A percentile compares a stretch with the other conserved stretches of the same genome.
phyloP scores from a whole-genome alignment of 2,329 filamentous ascomycete species.

The Ascocoryne sarcoides region DNA sequence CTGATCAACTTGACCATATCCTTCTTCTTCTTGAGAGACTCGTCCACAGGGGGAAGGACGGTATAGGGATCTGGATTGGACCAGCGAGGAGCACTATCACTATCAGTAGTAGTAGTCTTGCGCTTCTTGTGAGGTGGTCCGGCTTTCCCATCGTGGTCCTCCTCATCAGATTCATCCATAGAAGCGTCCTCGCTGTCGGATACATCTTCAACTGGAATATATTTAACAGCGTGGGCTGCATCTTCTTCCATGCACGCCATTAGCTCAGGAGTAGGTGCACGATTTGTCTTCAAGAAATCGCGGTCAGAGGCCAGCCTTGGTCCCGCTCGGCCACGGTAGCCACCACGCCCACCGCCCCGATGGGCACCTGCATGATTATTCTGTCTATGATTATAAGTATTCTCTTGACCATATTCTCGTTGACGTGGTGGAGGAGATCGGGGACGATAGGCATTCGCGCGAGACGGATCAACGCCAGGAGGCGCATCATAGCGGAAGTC shows the following conservation, averaged over 20 bases:
- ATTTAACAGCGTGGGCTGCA: constrained; percentile 35
- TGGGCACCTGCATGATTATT: constrained; percentile 5
- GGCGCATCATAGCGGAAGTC: constrained; percentile 27
- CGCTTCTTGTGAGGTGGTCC: constrained; percentile 32
- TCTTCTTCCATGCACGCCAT: constrained; percentile 29
- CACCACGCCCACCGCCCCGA: constrained; percentile 16
- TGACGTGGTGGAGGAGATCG: constrained; percentile 17
- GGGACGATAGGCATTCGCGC: constrained; percentile 17
- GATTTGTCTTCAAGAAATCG: constrained; percentile 28
- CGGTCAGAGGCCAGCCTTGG: constrained; percentile 26
- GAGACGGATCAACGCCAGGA: constrained; percentile 20
- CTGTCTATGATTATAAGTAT: constrained; percentile 6
- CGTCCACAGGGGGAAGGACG: constrained; percentile 70
- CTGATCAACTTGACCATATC: constrained; percentile 88
- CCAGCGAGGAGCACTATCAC: constrained; percentile 62
- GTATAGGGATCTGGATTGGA: constrained; percentile 95
- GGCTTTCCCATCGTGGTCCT: constrained; percentile 15
- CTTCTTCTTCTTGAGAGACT: constrained; percentile 63
- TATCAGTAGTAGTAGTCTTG: constrained; percentile 32
- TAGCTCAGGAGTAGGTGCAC: constrained; percentile 29
- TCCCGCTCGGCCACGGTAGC: constrained; percentile 22
- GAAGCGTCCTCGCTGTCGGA: constrained; percentile 53
- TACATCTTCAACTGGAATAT: constrained; percentile 45
- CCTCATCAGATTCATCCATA: constrained; percentile 51
- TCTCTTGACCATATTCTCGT: constrained; percentile 1